Base-by-base conservation (phyloP, 768 basidiomycete genomes). In the Boletus pseudo-olivaceus region DNA sequence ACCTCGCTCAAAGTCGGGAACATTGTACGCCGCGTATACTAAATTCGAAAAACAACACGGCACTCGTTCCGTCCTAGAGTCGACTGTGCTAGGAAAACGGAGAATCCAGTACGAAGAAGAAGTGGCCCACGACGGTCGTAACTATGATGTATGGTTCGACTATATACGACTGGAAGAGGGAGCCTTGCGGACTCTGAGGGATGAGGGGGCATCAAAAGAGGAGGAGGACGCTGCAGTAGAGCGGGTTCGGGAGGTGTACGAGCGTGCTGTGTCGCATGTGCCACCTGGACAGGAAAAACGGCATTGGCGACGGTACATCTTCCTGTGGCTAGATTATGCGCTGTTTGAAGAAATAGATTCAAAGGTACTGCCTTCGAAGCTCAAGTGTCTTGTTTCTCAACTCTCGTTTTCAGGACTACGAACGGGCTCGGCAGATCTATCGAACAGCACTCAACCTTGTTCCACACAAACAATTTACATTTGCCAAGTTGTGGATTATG, bases 1-100 rank as follows among this genome's bases (percentile, higher is more conserved):
- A 37, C 92, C 97, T 7, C 82, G 94, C 23, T 93, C 95, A 27
- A 97, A 97, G 71, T 97, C 95, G 7, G 84, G 82, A 1, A 75
- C 78, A 9, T 77, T 99, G 10, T 99, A 98, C 64, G 85, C 94
- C 4, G 82, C 94, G 0, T 99, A 96, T 66, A 96, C 95, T 20
- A 93, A 90, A 67, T 98, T 99, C 58, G 97, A 98, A 75, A 99
- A 99, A 70, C 97, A 98, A 65, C 93, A 94, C 62, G 97, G 97
- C 12, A 87, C 89, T 9, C 85, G 92, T 7, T 80, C 83, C 5
- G 87, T 92, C 0, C 83, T 99, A 26, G 96, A 98, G 69, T 82
- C 84, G 38, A 99, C 97, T 7, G 96, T 99, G 0, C 81, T 98
- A 0, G 95, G 95, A 32, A 99, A 98, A 70, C 85, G 97, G n/a